phyloP scores from a whole-genome alignment of 371 early-diverging fungal species.

The Mortierella sp. region DNA sequence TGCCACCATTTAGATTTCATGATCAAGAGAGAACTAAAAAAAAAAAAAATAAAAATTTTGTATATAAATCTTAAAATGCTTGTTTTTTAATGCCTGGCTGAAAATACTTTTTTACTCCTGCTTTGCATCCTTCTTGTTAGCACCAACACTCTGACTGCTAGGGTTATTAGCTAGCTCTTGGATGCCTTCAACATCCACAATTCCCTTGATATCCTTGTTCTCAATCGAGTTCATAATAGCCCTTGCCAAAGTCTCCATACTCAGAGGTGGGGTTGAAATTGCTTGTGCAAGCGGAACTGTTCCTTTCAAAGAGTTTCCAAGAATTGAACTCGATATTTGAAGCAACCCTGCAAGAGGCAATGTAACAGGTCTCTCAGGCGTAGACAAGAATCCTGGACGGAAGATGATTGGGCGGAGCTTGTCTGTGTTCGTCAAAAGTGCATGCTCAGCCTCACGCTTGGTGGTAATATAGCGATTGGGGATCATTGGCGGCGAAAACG shows the following conservation, averaged over 20 bases:
- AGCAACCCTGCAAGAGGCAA: slow-evolving; percentile 71
- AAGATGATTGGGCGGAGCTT: slow-evolving; percentile 72
- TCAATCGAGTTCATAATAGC: slow-evolving; percentile 69
- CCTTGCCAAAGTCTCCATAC: slow-evolving; percentile 72
- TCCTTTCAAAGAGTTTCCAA: slow-evolving; percentile 61
- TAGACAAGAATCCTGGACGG: slow-evolving; percentile 81
- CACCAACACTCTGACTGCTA: slow-evolving; percentile 31
- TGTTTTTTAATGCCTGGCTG: not conserved
- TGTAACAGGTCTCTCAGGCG: slow-evolving; percentile 67
- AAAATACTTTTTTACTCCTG: slow-evolving; percentile 6
- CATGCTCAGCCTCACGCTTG: slow-evolving; percentile 79
- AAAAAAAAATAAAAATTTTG: no score
- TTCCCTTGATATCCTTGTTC: slow-evolving; percentile 57
- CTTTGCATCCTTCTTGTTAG: slow-evolving; percentile 24
- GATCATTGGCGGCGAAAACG: slow-evolving; percentile 75
- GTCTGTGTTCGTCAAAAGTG: slow-evolving; percentile 60
- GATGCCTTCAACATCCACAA: slow-evolving; percentile 68
- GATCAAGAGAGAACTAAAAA: no score
- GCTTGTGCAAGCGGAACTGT: slow-evolving; percentile 70
- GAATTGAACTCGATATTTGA: slow-evolving; percentile 62
- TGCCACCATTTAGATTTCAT: no score
- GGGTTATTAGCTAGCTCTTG: slow-evolving; percentile 43
- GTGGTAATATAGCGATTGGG: slow-evolving; percentile 80
- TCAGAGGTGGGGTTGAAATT: slow-evolving; percentile 69
- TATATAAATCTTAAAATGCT: no score